Evolutionary conservation across 805 yeast species (phyloP).

Genomic region (Wickerhamomyces tratensis): DNA sequence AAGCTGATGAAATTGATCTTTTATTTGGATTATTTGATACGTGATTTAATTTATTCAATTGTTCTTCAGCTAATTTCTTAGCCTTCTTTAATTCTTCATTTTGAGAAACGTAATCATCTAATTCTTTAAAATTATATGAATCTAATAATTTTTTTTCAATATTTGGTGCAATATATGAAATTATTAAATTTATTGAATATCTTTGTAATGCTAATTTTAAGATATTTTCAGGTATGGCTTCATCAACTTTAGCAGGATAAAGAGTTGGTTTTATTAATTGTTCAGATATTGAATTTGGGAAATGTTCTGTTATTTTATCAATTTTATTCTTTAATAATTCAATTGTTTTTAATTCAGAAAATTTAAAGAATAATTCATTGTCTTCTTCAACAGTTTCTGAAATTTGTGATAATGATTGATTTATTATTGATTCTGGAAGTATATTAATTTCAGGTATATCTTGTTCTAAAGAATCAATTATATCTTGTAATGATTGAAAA

Average conservation of each 20-base stretch:
- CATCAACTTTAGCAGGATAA: constrained; percentile 19
- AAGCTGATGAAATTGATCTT: constrained; percentile 5
- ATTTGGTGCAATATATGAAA: constrained; percentile 28
- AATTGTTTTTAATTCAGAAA: constrained; percentile 28
- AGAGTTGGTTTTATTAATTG: constrained; percentile 16
- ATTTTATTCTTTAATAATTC: constrained; percentile 30
- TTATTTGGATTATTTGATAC: constrained; percentile 10
- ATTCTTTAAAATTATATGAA: constrained; percentile 20
- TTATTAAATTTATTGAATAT: constrained; percentile 36
- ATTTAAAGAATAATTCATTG: constrained; percentile 35
- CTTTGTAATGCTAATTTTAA: constrained; percentile 26
- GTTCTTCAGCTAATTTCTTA: constrained; percentile 21
- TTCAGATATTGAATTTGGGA: constrained; percentile 27
- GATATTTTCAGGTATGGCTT: constrained; percentile 25
- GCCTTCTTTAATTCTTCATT: constrained; percentile 12
- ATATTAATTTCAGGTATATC: constrained; percentile 4
- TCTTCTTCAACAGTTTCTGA: constrained; percentile 32
- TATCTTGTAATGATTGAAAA: constrained; percentile 31
- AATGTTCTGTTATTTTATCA: constrained; percentile 19
- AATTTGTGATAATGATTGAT: constrained; percentile 19
- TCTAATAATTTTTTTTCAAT: constrained; percentile 16
- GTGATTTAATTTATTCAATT: constrained; percentile 18
- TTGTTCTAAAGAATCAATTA: constrained; percentile 26
- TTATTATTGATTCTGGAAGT: constrained; percentile 8
- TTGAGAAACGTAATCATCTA: constrained; percentile 19